Percentiles rank a stretch among this genome's conserved stretches.
phyloP scores from a whole-genome alignment of 2,329 filamentous ascomycete genomes.

The Fusarium anthophilum region DNA sequence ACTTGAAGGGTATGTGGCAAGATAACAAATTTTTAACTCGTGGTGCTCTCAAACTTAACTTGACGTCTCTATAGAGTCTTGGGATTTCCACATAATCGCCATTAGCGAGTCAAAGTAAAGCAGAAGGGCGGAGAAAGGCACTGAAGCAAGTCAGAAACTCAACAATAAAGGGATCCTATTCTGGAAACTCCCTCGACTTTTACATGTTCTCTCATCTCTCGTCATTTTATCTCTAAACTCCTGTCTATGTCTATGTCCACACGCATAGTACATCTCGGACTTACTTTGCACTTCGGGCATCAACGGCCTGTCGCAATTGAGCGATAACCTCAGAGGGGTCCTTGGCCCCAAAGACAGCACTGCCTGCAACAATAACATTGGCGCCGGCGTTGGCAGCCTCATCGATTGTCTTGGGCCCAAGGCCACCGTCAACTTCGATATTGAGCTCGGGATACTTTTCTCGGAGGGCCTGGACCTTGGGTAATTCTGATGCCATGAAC shows the following conservation, averaged over 20 bases:
- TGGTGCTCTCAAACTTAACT: neutral
- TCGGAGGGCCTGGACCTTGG: slow-evolving; percentile 88
- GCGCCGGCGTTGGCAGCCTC: slow-evolving; percentile 94
- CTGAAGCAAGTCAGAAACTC: slow-evolving; percentile 18
- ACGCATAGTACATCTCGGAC: slow-evolving; percentile 21
- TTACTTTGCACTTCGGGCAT: slow-evolving; percentile 60
- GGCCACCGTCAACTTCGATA: slow-evolving; percentile 95
- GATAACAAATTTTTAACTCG: neutral
- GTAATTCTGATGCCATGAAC: slow-evolving; percentile 96
- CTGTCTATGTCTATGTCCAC: neutral
- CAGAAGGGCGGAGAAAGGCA: neutral
- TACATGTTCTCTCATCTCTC: neutral
- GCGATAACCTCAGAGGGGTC: slow-evolving; percentile 88
- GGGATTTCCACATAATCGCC: neutral
- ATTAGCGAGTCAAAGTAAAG: neutral
- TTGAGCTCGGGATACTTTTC: slow-evolving; percentile 89
- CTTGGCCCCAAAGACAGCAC: slow-evolving; percentile 92
- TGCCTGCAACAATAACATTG: slow-evolving; percentile 97
- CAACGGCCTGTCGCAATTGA: slow-evolving; percentile 81
- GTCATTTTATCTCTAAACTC: neutral
- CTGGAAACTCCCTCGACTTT: neutral
- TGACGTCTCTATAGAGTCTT: neutral
- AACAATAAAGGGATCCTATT: neutral
- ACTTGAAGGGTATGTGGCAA: neutral
- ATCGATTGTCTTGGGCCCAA: slow-evolving; percentile 89